Evolutionary conservation across 192 early-diverging fungal genomes (phyloP).

Genomic region (Thoreauomyces humboldtii): DNA sequence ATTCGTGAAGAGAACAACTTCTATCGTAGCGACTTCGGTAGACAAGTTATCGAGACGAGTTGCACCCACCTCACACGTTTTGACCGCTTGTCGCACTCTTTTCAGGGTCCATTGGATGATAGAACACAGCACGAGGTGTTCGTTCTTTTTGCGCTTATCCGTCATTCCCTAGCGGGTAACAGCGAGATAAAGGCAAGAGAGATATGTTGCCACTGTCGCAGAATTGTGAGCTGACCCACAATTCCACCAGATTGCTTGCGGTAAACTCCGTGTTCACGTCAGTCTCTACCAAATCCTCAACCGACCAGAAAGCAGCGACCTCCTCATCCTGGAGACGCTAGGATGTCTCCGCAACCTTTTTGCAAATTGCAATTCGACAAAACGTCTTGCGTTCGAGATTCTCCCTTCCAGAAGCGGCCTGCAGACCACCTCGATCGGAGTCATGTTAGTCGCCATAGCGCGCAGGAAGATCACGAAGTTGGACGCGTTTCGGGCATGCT

Average conservation of each 20-base stretch:
- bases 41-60: no score
- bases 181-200: slow-evolving; percentile 33
- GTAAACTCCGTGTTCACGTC: neutral
- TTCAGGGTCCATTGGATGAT: slow-evolving; percentile 13
- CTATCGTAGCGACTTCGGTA: no score
- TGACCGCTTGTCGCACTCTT: no score
- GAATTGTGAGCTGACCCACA: neutral
- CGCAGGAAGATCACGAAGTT: slow-evolving; percentile 6
- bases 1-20: no score
- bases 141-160: slow-evolving; percentile 20
- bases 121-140: slow-evolving; percentile 17
- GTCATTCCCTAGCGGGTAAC: slow-evolving; percentile 32
- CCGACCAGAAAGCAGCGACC: slow-evolving; percentile 12
- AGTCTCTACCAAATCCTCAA: neutral
- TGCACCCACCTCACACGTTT: no score
- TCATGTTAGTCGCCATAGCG: neutral
- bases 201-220: neutral
- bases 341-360: slow-evolving; percentile 36
- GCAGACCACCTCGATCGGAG: neutral
- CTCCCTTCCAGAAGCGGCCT: neutral
- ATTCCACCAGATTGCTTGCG: neutral
- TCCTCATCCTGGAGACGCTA: slow-evolving; percentile 26
- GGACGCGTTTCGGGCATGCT: slow-evolving; percentile 14
- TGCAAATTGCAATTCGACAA: slow-evolving; percentile 21
- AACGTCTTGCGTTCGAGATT: slow-evolving; percentile 9